Conservation (phyloP, 345 rosid species). For the Brassica carinata region DNA sequence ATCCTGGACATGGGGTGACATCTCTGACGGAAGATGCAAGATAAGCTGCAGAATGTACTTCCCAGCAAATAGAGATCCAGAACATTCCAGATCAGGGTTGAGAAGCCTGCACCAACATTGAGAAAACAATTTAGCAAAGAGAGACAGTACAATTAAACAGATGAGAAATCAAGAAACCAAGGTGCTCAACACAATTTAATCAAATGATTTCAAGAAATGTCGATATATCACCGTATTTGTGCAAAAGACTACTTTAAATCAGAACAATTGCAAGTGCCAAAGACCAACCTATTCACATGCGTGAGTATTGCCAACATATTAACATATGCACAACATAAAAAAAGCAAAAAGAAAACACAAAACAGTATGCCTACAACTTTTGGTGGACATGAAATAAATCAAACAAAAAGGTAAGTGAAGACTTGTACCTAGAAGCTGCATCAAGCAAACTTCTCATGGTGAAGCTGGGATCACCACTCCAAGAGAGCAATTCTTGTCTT, state of each 20-base stretch:
- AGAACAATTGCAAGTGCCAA: conserved; percentile 8
- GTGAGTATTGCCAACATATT: conserved; percentile 4
- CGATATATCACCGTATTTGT: conserved; percentile 7
- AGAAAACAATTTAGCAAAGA: conserved; percentile 13
- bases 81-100: conserved; percentile 81
- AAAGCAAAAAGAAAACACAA: conserved; percentile 18
- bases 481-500: conserved; percentile 68
- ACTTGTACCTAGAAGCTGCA: conserved; percentile 76
- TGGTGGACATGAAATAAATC: conserved; percentile 19
- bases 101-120: conserved; percentile 69
- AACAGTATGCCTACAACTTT: conserved; percentile 13
- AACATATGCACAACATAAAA: conserved; percentile 22
- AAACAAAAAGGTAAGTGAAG: conserved; percentile 14
- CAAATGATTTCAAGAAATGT: conserved; percentile 11
- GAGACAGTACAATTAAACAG: conserved; percentile 3
- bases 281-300: conserved; percentile 18
- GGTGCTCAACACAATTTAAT: conserved; percentile 17
- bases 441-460: conserved; percentile 92
- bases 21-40: conserved; percentile 85
- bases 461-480: conserved; percentile 79
- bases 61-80: conserved; percentile 94
- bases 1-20: conserved; percentile 76
- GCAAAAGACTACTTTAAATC: not conserved
- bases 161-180: conserved; percentile 22
- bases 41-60: conserved; percentile 86